Base-by-base conservation (phyloP, 768 basidiomycete species). In the Coprinellus micaceus region DNA sequence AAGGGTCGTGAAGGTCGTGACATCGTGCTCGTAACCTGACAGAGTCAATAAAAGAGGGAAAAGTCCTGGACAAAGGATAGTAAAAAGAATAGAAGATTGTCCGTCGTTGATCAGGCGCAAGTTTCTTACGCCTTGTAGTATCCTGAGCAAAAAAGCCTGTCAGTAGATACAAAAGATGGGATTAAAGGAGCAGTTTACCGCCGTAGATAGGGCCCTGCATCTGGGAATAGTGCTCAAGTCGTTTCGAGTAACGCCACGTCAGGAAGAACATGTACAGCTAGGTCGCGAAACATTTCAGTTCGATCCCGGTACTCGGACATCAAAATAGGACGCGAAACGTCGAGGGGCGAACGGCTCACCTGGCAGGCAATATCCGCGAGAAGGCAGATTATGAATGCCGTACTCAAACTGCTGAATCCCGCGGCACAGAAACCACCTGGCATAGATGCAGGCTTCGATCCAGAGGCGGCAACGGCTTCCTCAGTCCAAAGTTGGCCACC, bases 181-280 rank as follows among this genome's bases (percentile, higher is more conserved):
- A 53, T 29, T 39, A 62, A 57, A 55, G 41, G 19, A 49, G 61
- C 52, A 57, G 61, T 61, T 47, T 59, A 85, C 86, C 85, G 69
- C 82, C 84, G 63, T 76, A 62, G 70, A 78, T 81, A 33, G 83
- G 81, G 52, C 83, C 82, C 64, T 85, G 83, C 82, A 89, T 78
- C 62, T 69, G 71, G 30, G 73, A 67, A 71, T 89, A 89, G 69
- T 85, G 81, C 69, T 85, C 82, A 68, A 88, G 70, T 62, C 84
- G 76, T 69, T 83, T 86, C 63, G 80, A 79, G 80, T 82, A 89
- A 54, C 86, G 77, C 88, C 86, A 91, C 64, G 75, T 77, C 69
- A 88, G 71, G 76, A 89, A 88, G 69, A 79, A 82, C 85, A 89
- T 86, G 77, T 89, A 89, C 50, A 86, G 64, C 88, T 88, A 61